Base-by-base conservation (phyloP, 257 asterid species). In the Capsicum chinense region DNA sequence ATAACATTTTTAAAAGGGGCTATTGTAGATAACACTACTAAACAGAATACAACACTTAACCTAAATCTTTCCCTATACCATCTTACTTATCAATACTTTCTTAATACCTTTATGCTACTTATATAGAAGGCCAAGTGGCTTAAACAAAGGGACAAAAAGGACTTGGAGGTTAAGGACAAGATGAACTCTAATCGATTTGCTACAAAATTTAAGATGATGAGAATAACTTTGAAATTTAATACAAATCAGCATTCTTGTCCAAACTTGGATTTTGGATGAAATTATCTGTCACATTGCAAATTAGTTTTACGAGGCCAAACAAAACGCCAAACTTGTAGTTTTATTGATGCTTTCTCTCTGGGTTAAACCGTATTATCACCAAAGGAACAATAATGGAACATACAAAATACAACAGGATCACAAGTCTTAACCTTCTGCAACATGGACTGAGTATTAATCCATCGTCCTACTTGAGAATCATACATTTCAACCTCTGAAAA, bases 381-480 rank as follows among this genome's bases (percentile, higher is more conserved):
- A 47, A 68, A 47, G 80, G 42, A 73, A 73, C 80, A 21, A 73
- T 48, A 73, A 73, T 12, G 48, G 80, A 48, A 48, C 42, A 73
- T 73, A 73, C 17, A 19, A 71, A 47, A 47, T 73, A 48, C 80
- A 73, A 19, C 80, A 73, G 19, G 12, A 48, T 48, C 42, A 73
- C 56, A 9, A 73, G 59, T 33, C 50, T 73, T 35, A 83, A 95
- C 99, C 99, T 92, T 92, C 82, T 92, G 89, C 63, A 88, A 91
- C 98, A 94, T 89, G 52, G 98, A 94, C 84, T 94, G 95, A 52
- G 95, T 88, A 64, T 87, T 57, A 80, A 93, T 94, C 98, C 99
- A 95, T 70, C 92, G 89, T 37, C 98, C 97, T 86, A 92, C 84
- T 82, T 88, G 82, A 15, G 91, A 87, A 86, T 95, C 98, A 21